These are phyloP conservation scores for Leccinellum luteum DNA, from an alignment of 768 basidiomycete genomes.

Conservation along the genomic window DNA sequence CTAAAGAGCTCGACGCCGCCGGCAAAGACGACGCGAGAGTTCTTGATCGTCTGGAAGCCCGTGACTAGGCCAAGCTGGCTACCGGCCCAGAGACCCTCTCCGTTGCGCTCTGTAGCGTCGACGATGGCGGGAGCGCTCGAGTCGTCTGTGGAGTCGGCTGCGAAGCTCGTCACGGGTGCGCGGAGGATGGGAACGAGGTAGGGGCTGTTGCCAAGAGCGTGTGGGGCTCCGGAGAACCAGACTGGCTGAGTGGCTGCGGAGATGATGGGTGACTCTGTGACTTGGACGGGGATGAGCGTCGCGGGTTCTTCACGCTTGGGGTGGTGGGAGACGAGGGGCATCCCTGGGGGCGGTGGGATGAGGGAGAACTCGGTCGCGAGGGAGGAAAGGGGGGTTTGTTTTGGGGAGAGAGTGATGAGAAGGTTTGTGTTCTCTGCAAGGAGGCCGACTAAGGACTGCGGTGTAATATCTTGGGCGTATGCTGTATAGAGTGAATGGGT, in stretches of 20 bases:
- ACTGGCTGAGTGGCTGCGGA: slow-evolving; percentile 52
- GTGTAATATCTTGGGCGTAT: slow-evolving; percentile 72
- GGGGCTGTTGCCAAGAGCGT: slow-evolving; percentile 69
- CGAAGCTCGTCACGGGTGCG: slow-evolving; percentile 75
- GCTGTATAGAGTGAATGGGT: slow-evolving; percentile 37
- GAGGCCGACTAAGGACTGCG: slow-evolving; percentile 74
- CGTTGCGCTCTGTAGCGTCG: slow-evolving; percentile 70
- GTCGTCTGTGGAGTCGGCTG: slow-evolving; percentile 60
- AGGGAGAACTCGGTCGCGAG: slow-evolving; percentile 92
- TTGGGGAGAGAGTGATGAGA: slow-evolving; percentile 76
- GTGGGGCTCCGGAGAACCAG: slow-evolving; percentile 74
- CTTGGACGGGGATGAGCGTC: slow-evolving; percentile 63
- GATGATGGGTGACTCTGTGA: slow-evolving; percentile 45
- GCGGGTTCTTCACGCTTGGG: slow-evolving; percentile 64
- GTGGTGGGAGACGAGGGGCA: slow-evolving; percentile 84
- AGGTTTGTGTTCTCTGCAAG: slow-evolving; percentile 75
- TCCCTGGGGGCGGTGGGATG: slow-evolving; percentile 80
- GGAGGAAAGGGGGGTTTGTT: slow-evolving; percentile 68
- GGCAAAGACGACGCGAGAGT: slow-evolving; percentile 75
- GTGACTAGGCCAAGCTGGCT: slow-evolving; percentile 73
- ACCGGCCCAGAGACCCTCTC: slow-evolving; percentile 84
- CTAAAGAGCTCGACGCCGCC: slow-evolving; percentile 81
- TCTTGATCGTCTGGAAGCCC: slow-evolving; percentile 83
- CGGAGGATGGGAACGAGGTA: slow-evolving; percentile 78
- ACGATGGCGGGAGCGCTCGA: slow-evolving; percentile 59